phyloP scores from a whole-genome alignment of 176 grass and related monocot genomes.

The Alopecurus myosuroides region DNA sequence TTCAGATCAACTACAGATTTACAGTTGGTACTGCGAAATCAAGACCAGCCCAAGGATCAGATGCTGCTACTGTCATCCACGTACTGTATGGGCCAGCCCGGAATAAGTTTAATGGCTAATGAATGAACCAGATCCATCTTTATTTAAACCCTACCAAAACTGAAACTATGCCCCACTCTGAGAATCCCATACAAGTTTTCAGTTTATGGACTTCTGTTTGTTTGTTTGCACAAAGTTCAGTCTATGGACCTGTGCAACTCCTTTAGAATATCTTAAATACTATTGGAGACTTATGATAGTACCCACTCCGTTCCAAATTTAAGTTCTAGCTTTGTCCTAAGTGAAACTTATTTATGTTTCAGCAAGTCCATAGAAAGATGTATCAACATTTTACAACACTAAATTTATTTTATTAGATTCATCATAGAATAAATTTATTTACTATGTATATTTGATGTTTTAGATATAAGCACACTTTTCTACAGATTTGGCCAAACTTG shows the following conservation, averaged over 20 bases:
- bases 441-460: not conserved
- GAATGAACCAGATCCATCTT: slow-evolving; percentile 17
- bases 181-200: not conserved
- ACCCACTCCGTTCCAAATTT: not conserved
- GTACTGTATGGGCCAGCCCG: slow-evolving; percentile 31
- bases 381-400: not conserved
- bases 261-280: not conserved
- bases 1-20: slow-evolving; percentile 28
- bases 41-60: slow-evolving; percentile 41
- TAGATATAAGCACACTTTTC: not conserved
- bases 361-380: not conserved
- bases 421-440: not conserved
- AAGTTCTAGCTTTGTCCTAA: not conserved
- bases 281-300: not conserved
- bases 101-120: slow-evolving; percentile 36
- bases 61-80: slow-evolving; percentile 50
- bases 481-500: not conserved
- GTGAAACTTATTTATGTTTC: not conserved
- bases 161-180: not conserved
- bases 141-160: slow-evolving; percentile 21
- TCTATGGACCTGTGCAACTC: slow-evolving; percentile 5
- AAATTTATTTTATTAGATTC: not conserved
- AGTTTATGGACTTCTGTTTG: not conserved
- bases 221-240: not conserved
- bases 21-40: slow-evolving; percentile 39